Evolutionary conservation across 345 rosid species (phyloP).

Genomic region (thale cress (Arabidopsis thaliana)): DNA sequence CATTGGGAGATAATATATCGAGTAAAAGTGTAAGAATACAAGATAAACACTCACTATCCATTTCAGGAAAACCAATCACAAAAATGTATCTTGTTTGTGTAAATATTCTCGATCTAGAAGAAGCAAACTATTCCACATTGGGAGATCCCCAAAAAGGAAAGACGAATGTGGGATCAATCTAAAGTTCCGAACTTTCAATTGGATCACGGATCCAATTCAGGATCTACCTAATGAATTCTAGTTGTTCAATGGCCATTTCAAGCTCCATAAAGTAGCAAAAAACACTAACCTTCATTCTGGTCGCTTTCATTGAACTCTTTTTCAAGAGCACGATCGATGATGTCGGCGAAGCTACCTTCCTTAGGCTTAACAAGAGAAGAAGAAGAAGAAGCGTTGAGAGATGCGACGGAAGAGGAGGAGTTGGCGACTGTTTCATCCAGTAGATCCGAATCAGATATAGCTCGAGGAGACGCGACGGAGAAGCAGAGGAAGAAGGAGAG

Average conservation of each 20-base stretch:
- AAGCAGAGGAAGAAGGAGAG: conserved; percentile 32
- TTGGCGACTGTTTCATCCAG: conserved; percentile 28
- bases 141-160: not conserved
- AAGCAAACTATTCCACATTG: conserved; percentile 4
- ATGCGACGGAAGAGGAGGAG: conserved; percentile 34
- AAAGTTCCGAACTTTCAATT: not conserved
- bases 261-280: not conserved
- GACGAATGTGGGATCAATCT: conserved; percentile 16
- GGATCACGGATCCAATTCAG: conserved; percentile 32
- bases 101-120: conserved; percentile 24
- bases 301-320: conserved; percentile 89
- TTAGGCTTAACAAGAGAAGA: conserved; percentile 48
- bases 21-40: conserved; percentile 12
- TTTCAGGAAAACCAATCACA: conserved; percentile 29
- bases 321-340: conserved; percentile 86
- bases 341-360: conserved; percentile 79
- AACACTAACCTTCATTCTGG: conserved; percentile 58
- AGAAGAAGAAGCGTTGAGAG: conserved; percentile 45
- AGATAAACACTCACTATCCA: not conserved
- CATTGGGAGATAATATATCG: not conserved
- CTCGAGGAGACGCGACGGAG: conserved; percentile 37
- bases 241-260: conserved; percentile 1
- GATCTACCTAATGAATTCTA: conserved; percentile 17
- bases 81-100: conserved; percentile 1
- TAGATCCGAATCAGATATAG: conserved; percentile 42